phyloP scores from a whole-genome alignment of 352 stramenopile genomes.

The Globisporangium emineosum region DNA sequence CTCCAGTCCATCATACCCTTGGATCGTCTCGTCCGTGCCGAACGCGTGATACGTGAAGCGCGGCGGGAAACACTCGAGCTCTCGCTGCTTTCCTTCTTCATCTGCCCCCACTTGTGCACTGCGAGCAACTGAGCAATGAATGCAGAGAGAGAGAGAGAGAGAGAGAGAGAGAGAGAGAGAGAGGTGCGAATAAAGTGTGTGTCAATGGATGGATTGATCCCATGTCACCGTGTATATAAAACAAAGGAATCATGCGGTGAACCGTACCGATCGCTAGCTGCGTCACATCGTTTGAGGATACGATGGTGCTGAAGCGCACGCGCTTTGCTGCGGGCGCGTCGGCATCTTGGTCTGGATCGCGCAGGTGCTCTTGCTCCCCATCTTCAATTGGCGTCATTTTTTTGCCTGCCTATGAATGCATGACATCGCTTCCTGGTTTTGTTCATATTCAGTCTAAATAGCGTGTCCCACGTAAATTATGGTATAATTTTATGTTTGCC shows the following conservation, averaged over 20 bases:
- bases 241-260: not conserved
- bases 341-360: not conserved
- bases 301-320: conserved; percentile 53
- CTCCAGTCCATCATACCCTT: conserved; percentile 55
- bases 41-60: conserved; percentile 84
- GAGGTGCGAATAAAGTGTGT: not conserved
- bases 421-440: not conserved
- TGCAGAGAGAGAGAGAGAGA: too few relatives aligned
- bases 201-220: not conserved
- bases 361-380: not conserved
- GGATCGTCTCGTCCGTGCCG: conserved; percentile 64
- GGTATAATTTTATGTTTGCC: conserved; percentile 8
- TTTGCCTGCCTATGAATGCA: not conserved
- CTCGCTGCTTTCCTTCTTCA: conserved; percentile 22
- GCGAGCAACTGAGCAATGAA: conserved; percentile 32
- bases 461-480: not conserved
- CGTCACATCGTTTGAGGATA: conserved; percentile 47
- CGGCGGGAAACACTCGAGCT: conserved; percentile 50
- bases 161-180: too few relatives aligned
- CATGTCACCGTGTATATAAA: not conserved
- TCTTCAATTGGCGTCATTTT: conserved; percentile 37
- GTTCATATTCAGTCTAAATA: not conserved
- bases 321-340: conserved; percentile 38
- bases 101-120: conserved; percentile 22
- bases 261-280: conserved; percentile 54